Evolutionary conservation across 2,329 filamentous ascomycete genomes (phyloP), one percentile per base, ranked within the genome.

Genomic region (Pyricularia pennisetigena): DNA sequence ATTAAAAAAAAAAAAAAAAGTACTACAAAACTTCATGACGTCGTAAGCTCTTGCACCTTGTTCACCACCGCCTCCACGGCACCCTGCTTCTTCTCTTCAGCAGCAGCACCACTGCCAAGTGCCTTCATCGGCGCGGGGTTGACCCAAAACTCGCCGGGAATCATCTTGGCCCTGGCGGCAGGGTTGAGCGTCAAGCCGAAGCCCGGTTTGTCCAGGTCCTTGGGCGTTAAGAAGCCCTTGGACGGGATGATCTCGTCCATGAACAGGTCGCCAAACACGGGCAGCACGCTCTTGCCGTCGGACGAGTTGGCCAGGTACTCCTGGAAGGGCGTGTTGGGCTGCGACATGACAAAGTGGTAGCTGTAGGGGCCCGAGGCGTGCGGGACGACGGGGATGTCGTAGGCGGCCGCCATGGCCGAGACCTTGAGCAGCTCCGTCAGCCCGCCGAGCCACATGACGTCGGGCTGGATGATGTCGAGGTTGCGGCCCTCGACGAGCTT

Each of bases 391-490:
- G 94, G 94, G 70, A 97, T 91, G 75, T 97, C 94, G 79, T 97
- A 97, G 26, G 94, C 94, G 4, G 93, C 88, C 4, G 94, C 94
- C 87, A 96, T 90, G 68, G 93, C 90, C 20, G 93, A 86, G 67
- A 97, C 90, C 79, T 93, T 95, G 72, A 97, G 88, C 69, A 97
- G 85, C 79, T 97, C 94, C 0, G 94, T 97, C 83, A 97, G 79
- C 70, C 94, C 94, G 71, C 94, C 94, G 16, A 97, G 88, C 94
- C 94, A 97, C 94, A 97, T 97, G 71, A 97, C 93, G 75, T 97
- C 94, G 16, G 94, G 94, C 80, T 97, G 94, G 74, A 97, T 88
- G 73, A 97, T 97, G 77, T 97, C 94, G 70, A 97, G 82, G 79
- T 97, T 96, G 72, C 93, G 92, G 68, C 90, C 90, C 79, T 97